Conservation (phyloP, 2,329 filamentous ascomycete genomes). For the Coniosporium uncinatum region DNA sequence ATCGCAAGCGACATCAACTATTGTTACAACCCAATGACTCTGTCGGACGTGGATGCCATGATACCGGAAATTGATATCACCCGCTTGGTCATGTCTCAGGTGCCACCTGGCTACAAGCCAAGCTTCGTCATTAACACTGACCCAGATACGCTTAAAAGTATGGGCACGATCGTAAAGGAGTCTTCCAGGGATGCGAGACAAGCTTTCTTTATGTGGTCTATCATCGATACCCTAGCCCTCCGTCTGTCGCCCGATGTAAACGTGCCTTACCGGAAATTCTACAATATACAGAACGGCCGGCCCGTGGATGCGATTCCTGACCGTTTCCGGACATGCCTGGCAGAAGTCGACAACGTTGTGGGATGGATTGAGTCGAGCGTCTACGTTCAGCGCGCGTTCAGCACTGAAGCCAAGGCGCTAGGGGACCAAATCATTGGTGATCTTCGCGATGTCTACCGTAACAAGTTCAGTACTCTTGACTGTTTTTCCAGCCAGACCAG, state of each 20-base stretch:
- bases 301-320: constrained; percentile 57
- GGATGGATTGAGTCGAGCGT: constrained; percentile 68
- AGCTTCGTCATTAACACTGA: constrained; percentile 53
- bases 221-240: constrained; percentile 45
- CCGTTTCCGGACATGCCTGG: constrained; percentile 61
- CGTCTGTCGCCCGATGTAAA: constrained; percentile 54
- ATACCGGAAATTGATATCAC: constrained; percentile 51
- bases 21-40: constrained; percentile 54
- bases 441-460: constrained; percentile 61
- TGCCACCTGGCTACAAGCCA: constrained; percentile 42
- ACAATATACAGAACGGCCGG: constrained; percentile 45
- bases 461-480: constrained; percentile 49
- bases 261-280: constrained; percentile 53
- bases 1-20: background rate
- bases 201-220: constrained; percentile 60
- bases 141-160: constrained; percentile 52
- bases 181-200: constrained; percentile 51
- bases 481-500: constrained; percentile 63
- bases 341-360: constrained; percentile 49
- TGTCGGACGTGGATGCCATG: constrained; percentile 48
- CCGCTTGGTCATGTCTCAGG: constrained; percentile 44
- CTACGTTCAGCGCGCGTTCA: constrained; percentile 64
- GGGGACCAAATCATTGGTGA: constrained; percentile 66
- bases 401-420: constrained; percentile 58
- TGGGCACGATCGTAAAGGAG: constrained; percentile 48